Conservation (phyloP, 2,329 filamentous ascomycete genomes). For the Fusarium dlaminii region DNA sequence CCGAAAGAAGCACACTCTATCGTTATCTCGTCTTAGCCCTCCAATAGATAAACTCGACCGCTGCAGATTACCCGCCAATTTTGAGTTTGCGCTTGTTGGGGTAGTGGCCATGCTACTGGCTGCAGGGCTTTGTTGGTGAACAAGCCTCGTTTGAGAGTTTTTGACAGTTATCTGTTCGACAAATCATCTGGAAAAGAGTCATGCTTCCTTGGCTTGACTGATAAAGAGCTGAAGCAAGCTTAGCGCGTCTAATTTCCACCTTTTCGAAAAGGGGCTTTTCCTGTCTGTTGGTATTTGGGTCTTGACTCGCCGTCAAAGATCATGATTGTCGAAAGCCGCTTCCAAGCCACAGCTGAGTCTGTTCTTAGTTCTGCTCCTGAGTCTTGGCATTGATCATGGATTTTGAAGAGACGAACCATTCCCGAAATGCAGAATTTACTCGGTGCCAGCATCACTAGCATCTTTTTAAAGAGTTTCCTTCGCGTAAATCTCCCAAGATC, state of each 20-base stretch:
- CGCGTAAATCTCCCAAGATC: neutral
- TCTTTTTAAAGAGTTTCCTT: neutral
- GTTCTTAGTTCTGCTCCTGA: neutral
- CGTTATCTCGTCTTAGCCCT: neutral
- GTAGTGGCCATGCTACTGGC: neutral
- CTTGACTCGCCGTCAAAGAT: neutral
- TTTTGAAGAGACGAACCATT: neutral
- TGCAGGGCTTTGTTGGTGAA: neutral
- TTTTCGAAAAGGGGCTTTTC: neutral
- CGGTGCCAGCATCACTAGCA: neutral
- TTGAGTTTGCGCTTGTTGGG: neutral
- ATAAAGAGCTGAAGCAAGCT: neutral
- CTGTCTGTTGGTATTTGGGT: neutral
- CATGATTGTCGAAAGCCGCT: neutral
- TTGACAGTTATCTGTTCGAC: neutral
- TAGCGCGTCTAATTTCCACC: neutral
- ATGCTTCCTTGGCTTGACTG: neutral
- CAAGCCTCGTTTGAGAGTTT: neutral
- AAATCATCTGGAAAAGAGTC: neutral
- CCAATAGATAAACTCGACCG: neutral
- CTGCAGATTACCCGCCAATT: neutral
- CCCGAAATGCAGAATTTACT: neutral
- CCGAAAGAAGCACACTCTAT: neutral
- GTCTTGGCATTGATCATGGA: neutral
- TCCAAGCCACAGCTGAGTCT: neutral